Base-by-base conservation (phyloP, 2,329 filamentous ascomycete genomes). In the Botrytis aclada region DNA sequence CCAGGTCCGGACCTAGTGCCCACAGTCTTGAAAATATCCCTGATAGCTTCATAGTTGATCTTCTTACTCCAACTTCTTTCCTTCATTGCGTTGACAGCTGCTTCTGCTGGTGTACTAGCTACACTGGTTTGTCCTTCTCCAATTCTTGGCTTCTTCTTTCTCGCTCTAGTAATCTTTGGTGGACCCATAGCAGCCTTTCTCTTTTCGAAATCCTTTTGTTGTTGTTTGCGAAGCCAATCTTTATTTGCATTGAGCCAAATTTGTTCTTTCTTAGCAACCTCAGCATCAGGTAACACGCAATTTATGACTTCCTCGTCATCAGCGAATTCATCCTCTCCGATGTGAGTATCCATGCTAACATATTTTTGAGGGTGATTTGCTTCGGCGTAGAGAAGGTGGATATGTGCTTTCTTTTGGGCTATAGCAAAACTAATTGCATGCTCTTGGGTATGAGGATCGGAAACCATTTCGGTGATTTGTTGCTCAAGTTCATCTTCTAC, bases 191-290 rank as follows among this genome's bases (percentile, higher is more conserved):
- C 83, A 74, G 88, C 88, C 75, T 88, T 84, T 81, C 94, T 93
- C 74, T 90, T 88, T 56, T 92, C 88, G 72, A 97, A 91, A 10
- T 92, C 86, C 82, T 96, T 97, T 74, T 93, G 90, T 80, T 98
- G 94, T 80, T 97, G 92, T 66, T 90, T 88, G 14, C 95, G 92
- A 56, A 99, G 86, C 88, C 95, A 99, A 77, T 97, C 94, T 81
- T 96, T 94, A 82, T 99, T 98, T 80, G 95, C 91, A 74, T 95
- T 95, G 61, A 97, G 90, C 96, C 96, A 99, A 70, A 98, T 93
- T 74, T 90, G 89, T 81, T 98, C 95, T 81, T 98, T 98, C 80
- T 94, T 89, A 47, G 88, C 88, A 3, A 91, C 88, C 83, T 98
- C 95, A 4, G 89, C 88, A 1, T 90, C 88, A 0, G 87, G 88